Evolutionary conservation across 2,329 filamentous ascomycete genomes (phyloP), one percentile per base, ranked within the genome.

Genomic region (Neonectria ditissima): DNA sequence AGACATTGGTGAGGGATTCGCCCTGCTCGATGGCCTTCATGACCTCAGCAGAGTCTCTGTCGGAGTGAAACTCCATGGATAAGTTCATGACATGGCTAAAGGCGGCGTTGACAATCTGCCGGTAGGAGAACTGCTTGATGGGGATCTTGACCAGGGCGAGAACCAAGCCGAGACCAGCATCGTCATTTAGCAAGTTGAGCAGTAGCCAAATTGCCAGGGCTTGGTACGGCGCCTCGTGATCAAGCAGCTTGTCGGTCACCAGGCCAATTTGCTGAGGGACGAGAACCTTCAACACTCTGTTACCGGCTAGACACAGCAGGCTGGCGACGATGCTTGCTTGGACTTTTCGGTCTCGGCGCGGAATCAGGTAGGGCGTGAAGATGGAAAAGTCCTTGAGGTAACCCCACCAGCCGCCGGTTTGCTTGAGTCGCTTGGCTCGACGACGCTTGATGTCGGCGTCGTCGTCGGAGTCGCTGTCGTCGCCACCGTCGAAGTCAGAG

Each of bases 81-180:
- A 92, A 80, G n/a, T 80, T 82, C 83, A 93, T 88, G 34, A 92
- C 83, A 62, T 92, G 89, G 60, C 84, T 82, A 73, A 91, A 92
- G 0, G 89, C 86, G 2, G 87, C 83, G 1, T 85, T 85, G 11
- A 83, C 86, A 50, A 92, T 82, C 18, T 83, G 81, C 51, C 84
- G 81, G 66, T 89, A 87, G 2, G 77, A 78, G 16, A 75, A 79
- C 37, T 79, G 77, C 68, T 73, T 71, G 11, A 79, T 77, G 0
- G 77, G 76, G 1, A 78, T 77, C 45, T 77, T 78, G 51, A 72
- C 71, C 20, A 79, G 37, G 1, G 48, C 39, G 24, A 73, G 52
- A 2, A 78, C 41, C 0, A 75, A 13, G 0, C 64, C 59, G 2
- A 72, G 10, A 0, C 65, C 20, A 11, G 54, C 50, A 1, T 69